Percentiles rank a stretch among this genome's conserved stretches.
Evolutionary conservation across 2,329 filamentous ascomycete genomes (phyloP).

Genomic region (Arthrobotrys sinensis): DNA sequence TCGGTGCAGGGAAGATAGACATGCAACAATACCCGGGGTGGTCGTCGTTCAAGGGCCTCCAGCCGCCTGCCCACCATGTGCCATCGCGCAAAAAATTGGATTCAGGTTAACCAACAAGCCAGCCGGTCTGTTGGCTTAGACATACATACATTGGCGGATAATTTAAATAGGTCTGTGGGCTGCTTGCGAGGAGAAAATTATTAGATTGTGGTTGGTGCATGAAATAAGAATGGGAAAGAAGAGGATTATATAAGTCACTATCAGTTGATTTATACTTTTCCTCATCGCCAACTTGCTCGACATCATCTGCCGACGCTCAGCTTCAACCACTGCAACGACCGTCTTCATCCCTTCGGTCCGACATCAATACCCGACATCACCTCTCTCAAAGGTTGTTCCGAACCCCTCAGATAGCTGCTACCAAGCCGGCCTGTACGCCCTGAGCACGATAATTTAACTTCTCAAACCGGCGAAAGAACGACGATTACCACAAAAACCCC

Average conservation of each 20-base stretch:
- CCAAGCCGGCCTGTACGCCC: slow-evolving; percentile 14
- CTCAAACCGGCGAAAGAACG: slow-evolving; percentile 25
- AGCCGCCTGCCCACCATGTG: slow-evolving; percentile 17
- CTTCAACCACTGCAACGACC: not conserved
- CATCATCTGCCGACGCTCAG: not conserved
- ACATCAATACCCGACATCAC: not conserved
- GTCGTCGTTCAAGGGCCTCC: slow-evolving; percentile 10
- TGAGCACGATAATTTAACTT: slow-evolving; percentile 27
- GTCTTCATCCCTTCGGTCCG: not conserved
- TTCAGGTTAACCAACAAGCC: not conserved
- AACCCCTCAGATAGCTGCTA: not conserved
- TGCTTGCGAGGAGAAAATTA: not conserved
- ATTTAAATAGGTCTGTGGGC: slow-evolving; percentile 26
- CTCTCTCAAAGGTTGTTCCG: not conserved
- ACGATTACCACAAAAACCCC: slow-evolving; percentile 7
- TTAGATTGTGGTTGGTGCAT: not conserved
- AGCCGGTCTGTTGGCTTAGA: slow-evolving; percentile 4
- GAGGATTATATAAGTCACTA: not conserved
- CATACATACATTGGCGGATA: not conserved
- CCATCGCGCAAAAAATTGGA: slow-evolving; percentile 16
- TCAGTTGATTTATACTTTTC: not conserved
- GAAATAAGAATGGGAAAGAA: not conserved
- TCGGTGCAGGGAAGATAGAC: slow-evolving; percentile 6
- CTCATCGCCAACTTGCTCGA: slow-evolving; percentile 1
- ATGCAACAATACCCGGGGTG: slow-evolving; percentile 13